These are phyloP conservation scores for Blastobotrys raffinosifermentans DNA, from an alignment of 1,139 yeast species.

Conservation along the genomic window DNA sequence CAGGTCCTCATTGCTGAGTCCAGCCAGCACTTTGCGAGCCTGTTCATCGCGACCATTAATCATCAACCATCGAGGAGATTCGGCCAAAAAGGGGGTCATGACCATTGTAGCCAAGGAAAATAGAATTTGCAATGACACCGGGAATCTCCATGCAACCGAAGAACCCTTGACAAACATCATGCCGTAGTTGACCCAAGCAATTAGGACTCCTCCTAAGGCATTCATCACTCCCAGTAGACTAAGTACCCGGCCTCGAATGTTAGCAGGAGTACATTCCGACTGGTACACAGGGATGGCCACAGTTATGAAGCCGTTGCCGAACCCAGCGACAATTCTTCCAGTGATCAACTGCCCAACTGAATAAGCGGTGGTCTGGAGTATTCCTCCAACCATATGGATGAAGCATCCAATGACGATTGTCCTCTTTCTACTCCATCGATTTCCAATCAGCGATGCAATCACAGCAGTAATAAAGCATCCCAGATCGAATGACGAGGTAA, in stretches of 20 bases:
- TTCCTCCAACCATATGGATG: slow-evolving; percentile 11
- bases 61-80: slow-evolving; percentile 52
- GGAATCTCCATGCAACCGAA: slow-evolving; percentile 9
- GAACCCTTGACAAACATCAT: not conserved
- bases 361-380: slow-evolving; percentile 69
- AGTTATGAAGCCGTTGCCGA: slow-evolving; percentile 26
- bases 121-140: not conserved
- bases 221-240: slow-evolving; percentile 56
- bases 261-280: slow-evolving; percentile 17
- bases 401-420: slow-evolving; percentile 9
- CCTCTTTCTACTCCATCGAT: slow-evolving; percentile 6
- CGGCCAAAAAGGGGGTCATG: slow-evolving; percentile 37
- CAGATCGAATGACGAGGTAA: slow-evolving; percentile 12
- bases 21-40: slow-evolving; percentile 32
- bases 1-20: no score
- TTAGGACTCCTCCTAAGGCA: slow-evolving; percentile 13
- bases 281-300: slow-evolving; percentile 18
- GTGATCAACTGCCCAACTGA: slow-evolving; percentile 65
- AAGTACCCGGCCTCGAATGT: slow-evolving; percentile 15
- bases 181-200: slow-evolving; percentile 5
- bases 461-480: slow-evolving; percentile 13
- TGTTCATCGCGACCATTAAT: slow-evolving; percentile 35
- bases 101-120: slow-evolving; percentile 6
- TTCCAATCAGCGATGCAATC: slow-evolving; percentile 6
- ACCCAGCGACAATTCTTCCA: slow-evolving; percentile 71